A percentile compares a stretch with the other conserved stretches of the same genome.
phyloP scores from a whole-genome alignment of 371 early-diverging fungal genomes.

The Mortierella sp. region DNA sequence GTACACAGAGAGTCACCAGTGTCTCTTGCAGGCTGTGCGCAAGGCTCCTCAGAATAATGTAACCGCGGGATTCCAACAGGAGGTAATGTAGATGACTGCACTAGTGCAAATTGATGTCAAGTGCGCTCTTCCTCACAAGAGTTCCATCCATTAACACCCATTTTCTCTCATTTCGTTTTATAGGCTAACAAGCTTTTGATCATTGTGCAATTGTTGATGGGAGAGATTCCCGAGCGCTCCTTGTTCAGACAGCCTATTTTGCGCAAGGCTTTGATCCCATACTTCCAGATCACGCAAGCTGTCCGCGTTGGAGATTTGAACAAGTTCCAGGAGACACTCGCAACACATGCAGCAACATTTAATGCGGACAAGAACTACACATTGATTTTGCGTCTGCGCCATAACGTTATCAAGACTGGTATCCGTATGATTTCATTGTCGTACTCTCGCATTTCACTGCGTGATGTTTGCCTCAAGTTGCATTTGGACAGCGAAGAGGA shows the following conservation, averaged over 20 bases:
- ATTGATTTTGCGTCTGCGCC: slow-evolving; percentile 93
- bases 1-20: slow-evolving; percentile 90
- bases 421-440: slow-evolving; percentile 95
- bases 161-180: not conserved
- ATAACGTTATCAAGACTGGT: slow-evolving; percentile 99
- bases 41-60: slow-evolving; percentile 92
- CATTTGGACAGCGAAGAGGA: slow-evolving; percentile 97
- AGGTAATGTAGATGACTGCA: slow-evolving; percentile 59
- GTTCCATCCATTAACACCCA: not conserved
- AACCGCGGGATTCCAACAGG: slow-evolving; percentile 96
- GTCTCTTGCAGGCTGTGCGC: slow-evolving; percentile 92
- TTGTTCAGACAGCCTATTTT: slow-evolving; percentile 90
- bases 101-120: too few relatives aligned
- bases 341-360: slow-evolving; percentile 80
- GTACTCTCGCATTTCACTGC: slow-evolving; percentile 95
- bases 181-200: slow-evolving; percentile 93
- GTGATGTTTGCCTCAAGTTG: slow-evolving; percentile 96
- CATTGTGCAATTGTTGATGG: slow-evolving; percentile 96
- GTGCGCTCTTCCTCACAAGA: too few relatives aligned
- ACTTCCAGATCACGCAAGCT: slow-evolving; percentile 94
- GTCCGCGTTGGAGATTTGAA: slow-evolving; percentile 95
- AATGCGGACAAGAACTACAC: slow-evolving; percentile 91
- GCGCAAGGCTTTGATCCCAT: slow-evolving; percentile 88
- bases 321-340: slow-evolving; percentile 92
- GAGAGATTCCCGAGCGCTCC: slow-evolving; percentile 96